phyloP scores from a whole-genome alignment of 1,284 basidiomycete species.

The Cryptococcus amylolentus region DNA sequence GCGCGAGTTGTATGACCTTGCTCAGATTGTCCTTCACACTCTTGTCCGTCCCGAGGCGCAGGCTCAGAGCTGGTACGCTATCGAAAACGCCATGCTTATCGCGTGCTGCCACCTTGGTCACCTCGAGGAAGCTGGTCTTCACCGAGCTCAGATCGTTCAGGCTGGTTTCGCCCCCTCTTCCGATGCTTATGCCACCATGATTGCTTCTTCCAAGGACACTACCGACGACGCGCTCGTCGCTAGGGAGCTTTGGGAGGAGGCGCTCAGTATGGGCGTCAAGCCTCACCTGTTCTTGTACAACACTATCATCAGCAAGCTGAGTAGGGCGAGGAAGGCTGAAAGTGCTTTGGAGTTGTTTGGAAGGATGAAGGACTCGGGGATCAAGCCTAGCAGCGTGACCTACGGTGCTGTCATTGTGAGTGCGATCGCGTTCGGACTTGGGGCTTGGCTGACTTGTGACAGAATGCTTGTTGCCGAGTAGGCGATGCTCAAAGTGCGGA shows the following conservation, averaged over 20 bases:
- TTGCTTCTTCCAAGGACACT: slow-evolving; percentile 80
- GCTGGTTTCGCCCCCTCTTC: slow-evolving; percentile 74
- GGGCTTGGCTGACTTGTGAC: background rate
- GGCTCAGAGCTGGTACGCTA: slow-evolving; percentile 62
- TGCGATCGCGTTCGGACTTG: slow-evolving; percentile 2
- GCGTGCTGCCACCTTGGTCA: slow-evolving; percentile 76
- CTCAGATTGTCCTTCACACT: slow-evolving; percentile 60
- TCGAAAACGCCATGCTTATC: slow-evolving; percentile 86
- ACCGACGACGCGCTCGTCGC: slow-evolving; percentile 89
- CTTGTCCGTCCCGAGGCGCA: slow-evolving; percentile 40
- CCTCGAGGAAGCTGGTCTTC: slow-evolving; percentile 71
- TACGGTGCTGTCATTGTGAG: slow-evolving; percentile 88
- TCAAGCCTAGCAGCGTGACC: slow-evolving; percentile 79
- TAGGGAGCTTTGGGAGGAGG: slow-evolving; percentile 75
- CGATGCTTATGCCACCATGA: slow-evolving; percentile 86
- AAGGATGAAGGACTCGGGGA: slow-evolving; percentile 61
- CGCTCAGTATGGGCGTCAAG: slow-evolving; percentile 63
- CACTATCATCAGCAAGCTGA: slow-evolving; percentile 90
- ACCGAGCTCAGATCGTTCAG: slow-evolving; percentile 72
- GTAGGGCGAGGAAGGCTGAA: slow-evolving; percentile 87
- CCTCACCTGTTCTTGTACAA: slow-evolving; percentile 89
- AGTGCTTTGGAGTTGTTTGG: slow-evolving; percentile 79
- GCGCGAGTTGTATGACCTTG: slow-evolving; percentile 64
- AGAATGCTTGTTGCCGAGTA: slow-evolving; percentile 80
- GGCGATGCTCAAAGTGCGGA: slow-evolving; percentile 84